phyloP scores from a whole-genome alignment of 1,284 basidiomycete species.

The Cryptococcus sp. region DNA sequence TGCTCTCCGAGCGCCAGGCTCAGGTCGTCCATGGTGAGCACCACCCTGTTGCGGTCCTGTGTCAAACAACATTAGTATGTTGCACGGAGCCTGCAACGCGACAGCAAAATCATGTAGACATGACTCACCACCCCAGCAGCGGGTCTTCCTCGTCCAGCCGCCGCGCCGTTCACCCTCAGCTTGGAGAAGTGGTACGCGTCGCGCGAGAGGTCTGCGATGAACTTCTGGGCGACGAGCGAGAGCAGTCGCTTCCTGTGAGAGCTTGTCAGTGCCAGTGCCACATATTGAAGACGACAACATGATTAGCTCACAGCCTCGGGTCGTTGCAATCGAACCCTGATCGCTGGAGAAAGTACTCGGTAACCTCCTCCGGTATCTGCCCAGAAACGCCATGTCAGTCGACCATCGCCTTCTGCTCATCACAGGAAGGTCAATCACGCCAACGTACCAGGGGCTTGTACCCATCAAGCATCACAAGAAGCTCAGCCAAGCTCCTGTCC shows the following conservation, averaged over 20 bases:
- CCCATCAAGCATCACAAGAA: slow-evolving; percentile 92
- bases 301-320: slow-evolving; percentile 75
- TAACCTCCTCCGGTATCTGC: slow-evolving; percentile 96
- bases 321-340: slow-evolving; percentile 97
- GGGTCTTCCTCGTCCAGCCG: slow-evolving; percentile 48
- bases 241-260: slow-evolving; percentile 77
- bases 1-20: slow-evolving; percentile 89
- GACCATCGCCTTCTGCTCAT: neutral
- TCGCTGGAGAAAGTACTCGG: slow-evolving; percentile 93
- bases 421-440: neutral
- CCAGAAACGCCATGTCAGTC: neutral
- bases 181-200: slow-evolving; percentile 98
- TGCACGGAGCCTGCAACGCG: neutral
- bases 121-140: slow-evolving; percentile 27
- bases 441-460: slow-evolving; percentile 86
- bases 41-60: slow-evolving; percentile 90
- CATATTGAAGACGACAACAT: no score
- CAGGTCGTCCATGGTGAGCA: slow-evolving; percentile 96
- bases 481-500: slow-evolving; percentile 86
- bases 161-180: slow-evolving; percentile 64
- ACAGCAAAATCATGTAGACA: neutral
- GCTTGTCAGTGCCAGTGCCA: slow-evolving; percentile 1
- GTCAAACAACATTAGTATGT: neutral
- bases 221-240: slow-evolving; percentile 95
- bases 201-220: slow-evolving; percentile 92